Evolutionary conservation across 176 grass and related monocot genomes (phyloP).

Genomic region (Juncus effusus): DNA sequence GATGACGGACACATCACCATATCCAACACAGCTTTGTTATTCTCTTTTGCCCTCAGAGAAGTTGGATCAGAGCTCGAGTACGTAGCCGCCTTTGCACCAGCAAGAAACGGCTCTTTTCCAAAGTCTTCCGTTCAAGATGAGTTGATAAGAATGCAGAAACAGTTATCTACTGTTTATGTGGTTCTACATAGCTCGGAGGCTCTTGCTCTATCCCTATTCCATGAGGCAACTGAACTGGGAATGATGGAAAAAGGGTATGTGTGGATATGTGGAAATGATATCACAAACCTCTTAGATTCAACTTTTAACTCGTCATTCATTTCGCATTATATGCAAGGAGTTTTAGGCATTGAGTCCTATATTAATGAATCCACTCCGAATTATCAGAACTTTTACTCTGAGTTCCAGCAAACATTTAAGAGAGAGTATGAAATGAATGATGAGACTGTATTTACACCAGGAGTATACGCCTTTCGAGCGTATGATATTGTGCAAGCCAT

Average conservation of each 20-base stretch:
- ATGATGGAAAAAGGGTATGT: constrained; percentile 18
- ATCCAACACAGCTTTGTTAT: not conserved
- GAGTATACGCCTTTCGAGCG: constrained; percentile 18
- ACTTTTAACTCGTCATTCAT: constrained; percentile 18
- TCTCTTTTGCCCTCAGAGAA: constrained; percentile 8
- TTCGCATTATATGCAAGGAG: constrained; percentile 34
- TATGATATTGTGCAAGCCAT: constrained; percentile 30
- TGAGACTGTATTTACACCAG: constrained; percentile 10
- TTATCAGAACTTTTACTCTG: constrained; percentile 17
- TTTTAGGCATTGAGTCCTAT: constrained; percentile 30
- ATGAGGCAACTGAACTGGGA: constrained; percentile 18
- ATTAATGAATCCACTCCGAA: constrained; percentile 10
- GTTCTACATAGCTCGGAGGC: constrained; percentile 17
- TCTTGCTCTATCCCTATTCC: constrained; percentile 18
- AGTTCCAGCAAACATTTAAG: constrained; percentile 9
- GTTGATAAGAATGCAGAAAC: constrained; percentile 10
- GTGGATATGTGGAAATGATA: constrained; percentile 33
- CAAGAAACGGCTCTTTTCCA: not conserved
- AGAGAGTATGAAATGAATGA: not conserved
- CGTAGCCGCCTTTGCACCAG: not conserved
- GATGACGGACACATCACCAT: constrained; percentile 17
- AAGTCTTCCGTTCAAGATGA: not conserved
- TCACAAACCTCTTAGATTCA: constrained; percentile 31
- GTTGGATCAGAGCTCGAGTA: constrained; percentile 20
- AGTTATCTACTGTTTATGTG: constrained; percentile 30